A percentile compares a stretch with the other conserved stretches of the same genome.
Conservation (phyloP, 345 rosid genomes). For the Brassica nigra region DNA sequence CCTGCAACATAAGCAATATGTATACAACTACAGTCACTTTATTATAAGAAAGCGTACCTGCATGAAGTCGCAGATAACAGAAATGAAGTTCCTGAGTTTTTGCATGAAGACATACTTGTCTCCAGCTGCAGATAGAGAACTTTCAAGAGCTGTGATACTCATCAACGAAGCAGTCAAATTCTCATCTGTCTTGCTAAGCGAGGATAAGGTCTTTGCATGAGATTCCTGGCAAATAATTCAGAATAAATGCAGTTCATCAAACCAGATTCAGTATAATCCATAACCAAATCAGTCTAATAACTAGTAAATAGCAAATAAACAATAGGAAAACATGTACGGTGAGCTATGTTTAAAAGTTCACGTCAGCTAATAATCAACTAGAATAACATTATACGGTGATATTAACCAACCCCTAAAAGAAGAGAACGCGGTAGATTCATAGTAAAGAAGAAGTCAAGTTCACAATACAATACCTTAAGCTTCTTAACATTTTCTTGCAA, state of each 20-base stretch:
- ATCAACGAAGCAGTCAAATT: slow-evolving; percentile 81
- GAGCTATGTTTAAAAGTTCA: not conserved
- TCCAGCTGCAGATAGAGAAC: slow-evolving; percentile 78
- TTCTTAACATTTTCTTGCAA: slow-evolving; percentile 55
- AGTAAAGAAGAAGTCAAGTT: slow-evolving; percentile 11
- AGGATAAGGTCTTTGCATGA: slow-evolving; percentile 61
- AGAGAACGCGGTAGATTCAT: slow-evolving; percentile 9
- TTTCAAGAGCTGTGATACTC: slow-evolving; percentile 75
- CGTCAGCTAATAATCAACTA: slow-evolving; percentile 20
- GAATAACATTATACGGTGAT: not conserved
- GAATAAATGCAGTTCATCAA: slow-evolving; percentile 24
- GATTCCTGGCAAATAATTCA: slow-evolving; percentile 64
- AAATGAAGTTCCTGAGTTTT: slow-evolving; percentile 92
- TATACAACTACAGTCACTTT: slow-evolving; percentile 27
- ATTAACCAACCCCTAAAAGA: not conserved
- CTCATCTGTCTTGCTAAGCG: slow-evolving; percentile 73
- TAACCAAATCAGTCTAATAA: slow-evolving; percentile 5
- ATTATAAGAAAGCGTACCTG: slow-evolving; percentile 71
- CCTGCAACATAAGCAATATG: slow-evolving; percentile 21
- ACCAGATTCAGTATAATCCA: not conserved
- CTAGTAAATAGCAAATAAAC: slow-evolving; percentile 10
- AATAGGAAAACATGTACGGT: not conserved
- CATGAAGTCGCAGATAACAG: slow-evolving; percentile 95
- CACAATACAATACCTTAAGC: slow-evolving; percentile 58
- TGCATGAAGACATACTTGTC: slow-evolving; percentile 99